Evolutionary conservation across 1,139 yeast genomes (phyloP), one percentile per base, ranked within the genome.

Genomic region (Suzukiozyma palmioleophila): DNA sequence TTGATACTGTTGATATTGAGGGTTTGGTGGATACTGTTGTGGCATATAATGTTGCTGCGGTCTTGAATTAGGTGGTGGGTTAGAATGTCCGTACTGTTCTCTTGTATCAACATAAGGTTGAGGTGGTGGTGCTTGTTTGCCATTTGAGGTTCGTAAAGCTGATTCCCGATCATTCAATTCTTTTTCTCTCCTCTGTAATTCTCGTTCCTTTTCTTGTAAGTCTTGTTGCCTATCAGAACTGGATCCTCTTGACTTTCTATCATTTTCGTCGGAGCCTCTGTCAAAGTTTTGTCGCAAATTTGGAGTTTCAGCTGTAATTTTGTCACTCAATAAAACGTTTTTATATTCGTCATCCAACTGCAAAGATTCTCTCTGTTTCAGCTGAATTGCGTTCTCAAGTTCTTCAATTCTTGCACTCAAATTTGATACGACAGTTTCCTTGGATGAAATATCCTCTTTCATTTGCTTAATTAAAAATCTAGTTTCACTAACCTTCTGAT

Each of bases 151-250:
- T 30, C 33, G 39, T 27, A n/a, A 36, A 32, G 22, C 41, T 31
- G 40, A 46, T 51, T 73, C 77, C 36, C 69, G 62, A 43, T 63
- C 66, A 43, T 61, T 54, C 47, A 74, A 54, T 25, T 69, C 67
- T 42, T 70, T 59, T 50, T 74, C 80, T 47, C 72, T 66, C 42
- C 60, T 66, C 45, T 66, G 64, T 36, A 74, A 56, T 46, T 72
- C 78, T 35, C 66, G 39, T 45, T 74, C 78, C 42, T 54, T 58
- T 26, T 58, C 56, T 8, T 52, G 45, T 11, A 57, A 36, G 33
- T 46, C 47, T 16, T 41, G 47, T 14, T 53, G 48, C 8, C 43
- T 30, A 13, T 43, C 45, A 13, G 41, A 39, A 31, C 37, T 39
- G 21, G 34, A 12, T 8, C 41, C 38, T 31, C 40, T 43, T 16